Conservation (phyloP, 768 basidiomycete genomes). For the Naganishia vaughanmartiniae region DNA sequence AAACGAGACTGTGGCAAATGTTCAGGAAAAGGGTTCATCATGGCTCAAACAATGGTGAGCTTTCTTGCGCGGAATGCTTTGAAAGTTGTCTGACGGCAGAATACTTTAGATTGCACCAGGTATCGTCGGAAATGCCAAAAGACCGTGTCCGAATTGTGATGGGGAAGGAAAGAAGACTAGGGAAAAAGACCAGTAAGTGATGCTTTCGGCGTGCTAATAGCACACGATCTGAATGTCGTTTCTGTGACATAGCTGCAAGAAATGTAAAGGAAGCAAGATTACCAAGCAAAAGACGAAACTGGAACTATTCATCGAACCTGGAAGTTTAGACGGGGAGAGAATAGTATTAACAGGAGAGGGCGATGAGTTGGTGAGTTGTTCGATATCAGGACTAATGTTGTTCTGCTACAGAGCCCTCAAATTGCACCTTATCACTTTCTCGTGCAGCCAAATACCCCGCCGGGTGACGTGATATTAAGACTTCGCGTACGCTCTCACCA, state of each 20-base stretch:
- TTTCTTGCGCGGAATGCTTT: neutral
- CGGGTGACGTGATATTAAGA: slow-evolving; percentile 87
- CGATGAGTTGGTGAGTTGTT: slow-evolving; percentile 71
- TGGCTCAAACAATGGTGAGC: slow-evolving; percentile 51
- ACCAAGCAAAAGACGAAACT: slow-evolving; percentile 84
- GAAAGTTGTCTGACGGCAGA: slow-evolving; percentile 42
- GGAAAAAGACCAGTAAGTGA: slow-evolving; percentile 37
- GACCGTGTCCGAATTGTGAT: slow-evolving; percentile 51
- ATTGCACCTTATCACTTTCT: neutral
- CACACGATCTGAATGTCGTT: no score
- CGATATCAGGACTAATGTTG: neutral
- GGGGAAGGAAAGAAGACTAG: slow-evolving; percentile 44
- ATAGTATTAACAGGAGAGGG: slow-evolving; percentile 89
- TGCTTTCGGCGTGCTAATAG: no score
- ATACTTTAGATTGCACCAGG: slow-evolving; percentile 54
- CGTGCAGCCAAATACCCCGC: slow-evolving; percentile 71
- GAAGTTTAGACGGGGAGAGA: slow-evolving; percentile 76
- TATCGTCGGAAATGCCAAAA: slow-evolving; percentile 49
- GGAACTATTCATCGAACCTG: slow-evolving; percentile 80
- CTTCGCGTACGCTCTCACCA: slow-evolving; percentile 68
- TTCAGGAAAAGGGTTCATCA: slow-evolving; percentile 68
- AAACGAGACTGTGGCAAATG: slow-evolving; percentile 77
- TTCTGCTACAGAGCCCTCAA: neutral
- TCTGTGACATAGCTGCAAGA: slow-evolving; percentile 64
- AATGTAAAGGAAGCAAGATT: slow-evolving; percentile 83